Base-by-base conservation (phyloP, 768 basidiomycete species). In the Rhodosporidiobolus odoratus region DNA sequence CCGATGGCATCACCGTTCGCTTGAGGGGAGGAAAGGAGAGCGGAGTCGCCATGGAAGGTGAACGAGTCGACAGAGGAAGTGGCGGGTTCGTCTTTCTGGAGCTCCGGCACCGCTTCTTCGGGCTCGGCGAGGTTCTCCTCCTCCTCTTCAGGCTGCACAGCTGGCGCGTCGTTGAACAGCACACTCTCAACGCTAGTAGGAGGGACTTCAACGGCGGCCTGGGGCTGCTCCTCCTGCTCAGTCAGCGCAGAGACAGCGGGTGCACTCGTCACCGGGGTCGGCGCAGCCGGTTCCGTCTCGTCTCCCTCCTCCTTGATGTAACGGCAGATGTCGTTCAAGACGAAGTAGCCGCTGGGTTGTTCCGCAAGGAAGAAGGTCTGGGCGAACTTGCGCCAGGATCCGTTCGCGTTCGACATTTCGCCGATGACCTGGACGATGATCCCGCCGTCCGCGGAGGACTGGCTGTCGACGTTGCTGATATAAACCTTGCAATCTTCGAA, bases 331-430 rank as follows among this genome's bases (percentile, higher is more conserved):
- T 99, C 96, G 82, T 99, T 99, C 81, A 99, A 88, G 74, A 99
- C 96, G 79, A 95, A 99, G 83, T 98, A 99, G 52, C 96, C 96
- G 76, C 95, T 96, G 21, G 92, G 92, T 82, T 99, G 96, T 81
- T 97, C 93, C 47, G 96, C 96, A 64, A 99, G 88, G 89, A 99
- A 98, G 83, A 99, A 98, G 12, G 95, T 97, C 82, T 99, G 96
- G 17, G 93, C 94, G 77, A 99, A 99, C 83, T 98, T 99, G 78
- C 89, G 87, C 96, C 96, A 99, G 8, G 90, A 85, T 62, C 89
- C 90, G 66, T 86, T 85, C 74, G 86, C 85, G 82, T 98, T 98
- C 62, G 91, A 92, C 90, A 98, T 94, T 83, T 99, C 96, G 75
- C 96, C 96, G 34, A 79, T 95, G 80, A 97, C 96, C 81, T 98